phyloP scores from a whole-genome alignment of 2,329 filamentous ascomycete genomes.

The Cephalotrichum gorgonifer region DNA sequence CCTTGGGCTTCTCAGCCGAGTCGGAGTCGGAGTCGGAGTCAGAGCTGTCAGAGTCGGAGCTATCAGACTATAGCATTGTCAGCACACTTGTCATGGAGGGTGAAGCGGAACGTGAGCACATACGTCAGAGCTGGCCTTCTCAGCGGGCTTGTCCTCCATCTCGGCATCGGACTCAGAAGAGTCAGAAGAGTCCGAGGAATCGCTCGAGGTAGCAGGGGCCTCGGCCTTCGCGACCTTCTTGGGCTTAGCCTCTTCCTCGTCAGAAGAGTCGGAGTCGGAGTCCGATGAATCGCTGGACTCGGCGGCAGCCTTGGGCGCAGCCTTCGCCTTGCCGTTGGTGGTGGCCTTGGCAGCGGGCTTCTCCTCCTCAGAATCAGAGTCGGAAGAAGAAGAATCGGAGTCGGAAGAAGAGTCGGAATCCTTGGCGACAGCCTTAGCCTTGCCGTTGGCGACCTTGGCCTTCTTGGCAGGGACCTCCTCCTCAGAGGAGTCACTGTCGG shows the following conservation, averaged over 20 bases:
- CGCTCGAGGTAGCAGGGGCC: slow-evolving; percentile 8
- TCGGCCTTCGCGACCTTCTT: not conserved
- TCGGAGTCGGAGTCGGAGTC: slow-evolving; percentile 20
- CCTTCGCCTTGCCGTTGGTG: slow-evolving; percentile 7
- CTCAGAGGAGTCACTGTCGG: slow-evolving; percentile 25
- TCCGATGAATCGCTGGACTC: slow-evolving; percentile 21
- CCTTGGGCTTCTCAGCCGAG: slow-evolving; percentile 21
- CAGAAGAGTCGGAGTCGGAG: slow-evolving; percentile 14
- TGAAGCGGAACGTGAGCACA: not conserved
- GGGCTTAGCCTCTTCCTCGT: slow-evolving; percentile 13
- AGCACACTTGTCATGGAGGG: not conserved
- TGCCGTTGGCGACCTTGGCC: slow-evolving; percentile 22
- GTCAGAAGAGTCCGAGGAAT: slow-evolving; percentile 20
- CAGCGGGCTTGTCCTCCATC: slow-evolving; percentile 17
- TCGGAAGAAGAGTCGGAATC: slow-evolving; percentile 21
- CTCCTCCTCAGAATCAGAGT: slow-evolving; percentile 26
- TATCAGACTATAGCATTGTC: slow-evolving; percentile 14
- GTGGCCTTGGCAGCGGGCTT: slow-evolving; percentile 4
- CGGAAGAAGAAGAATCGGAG: slow-evolving; percentile 24
- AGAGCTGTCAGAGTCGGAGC: slow-evolving; percentile 14
- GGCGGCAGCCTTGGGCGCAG: slow-evolving; percentile 17
- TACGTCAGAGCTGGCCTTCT: slow-evolving; percentile 9
- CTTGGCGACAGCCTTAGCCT: slow-evolving; percentile 14
- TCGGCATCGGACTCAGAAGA: slow-evolving; percentile 18
- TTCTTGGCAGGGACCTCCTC: slow-evolving; percentile 20